Evolutionary conservation across 1,284 basidiomycete genomes (phyloP), one percentile per base, ranked within the genome.

Genomic region (Termitomyces sp.): DNA sequence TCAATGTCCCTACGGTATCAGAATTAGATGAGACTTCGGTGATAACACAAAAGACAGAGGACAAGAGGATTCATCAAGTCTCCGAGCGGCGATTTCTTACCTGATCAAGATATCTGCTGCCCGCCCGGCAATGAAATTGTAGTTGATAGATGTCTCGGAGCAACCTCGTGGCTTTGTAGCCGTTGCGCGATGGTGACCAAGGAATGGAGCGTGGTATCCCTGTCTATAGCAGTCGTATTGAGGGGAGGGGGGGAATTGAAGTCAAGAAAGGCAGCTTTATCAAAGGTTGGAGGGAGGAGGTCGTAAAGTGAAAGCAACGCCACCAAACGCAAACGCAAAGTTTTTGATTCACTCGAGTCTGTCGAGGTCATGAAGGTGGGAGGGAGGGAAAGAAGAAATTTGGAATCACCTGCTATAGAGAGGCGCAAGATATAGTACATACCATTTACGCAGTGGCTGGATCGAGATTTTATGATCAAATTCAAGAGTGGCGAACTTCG

Each of bases 241-340:
- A 59, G 48, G 5, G 51, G 50, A 10, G 57, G 57, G 1, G 57
- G 59, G 3, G 53, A 55, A 31, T 58, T 57, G 52, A 58, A 59
- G 26, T 60, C 57, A 8, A 56, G 57, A 37, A 55, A 52, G 0
- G 51, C 53, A 33, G 54, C 42, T 21, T 54, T 44, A 19, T 60
- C 57, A 28, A 60, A 55, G 1, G 53, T 56, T 3, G 59, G 46
- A 26, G 59, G 59, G 31, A 60, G 59, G 16, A 59, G 53, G 16
- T 59, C 59, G 24, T 60, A 60, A 42, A 60, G 57, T 4, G 59
- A 54, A 16, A 60, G 50, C 21, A 60, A 46, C 16, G 59, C 55
- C n/a, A 60, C 57, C 6, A 60, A 40, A 28, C 59, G 55, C 31
- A 60, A 41, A n/a, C 55, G 55, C 24, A 54, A 34, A 11, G 54